phyloP scores from a whole-genome alignment of 2,329 filamentous ascomycete species.

The Xylariaceae sp. region DNA sequence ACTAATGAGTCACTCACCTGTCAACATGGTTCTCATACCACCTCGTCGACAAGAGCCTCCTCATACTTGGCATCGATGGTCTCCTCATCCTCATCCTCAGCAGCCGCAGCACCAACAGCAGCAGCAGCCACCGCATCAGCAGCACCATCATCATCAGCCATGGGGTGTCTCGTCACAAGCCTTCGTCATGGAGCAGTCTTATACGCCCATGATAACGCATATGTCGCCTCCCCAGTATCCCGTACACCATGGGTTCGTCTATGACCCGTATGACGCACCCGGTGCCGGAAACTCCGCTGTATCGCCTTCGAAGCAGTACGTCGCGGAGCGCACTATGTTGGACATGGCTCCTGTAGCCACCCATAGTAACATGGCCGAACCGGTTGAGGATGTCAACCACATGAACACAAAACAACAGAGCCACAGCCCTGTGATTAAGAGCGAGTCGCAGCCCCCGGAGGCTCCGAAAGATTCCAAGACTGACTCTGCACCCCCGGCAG shows the following conservation, averaged over 20 bases:
- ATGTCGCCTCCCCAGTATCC: constrained; percentile 28
- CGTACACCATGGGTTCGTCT: constrained; percentile 15
- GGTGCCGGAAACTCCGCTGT: constrained; percentile 6
- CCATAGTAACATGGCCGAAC: constrained; percentile 4
- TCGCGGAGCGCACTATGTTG: constrained; percentile 9
- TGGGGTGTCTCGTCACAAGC: constrained; percentile 42
- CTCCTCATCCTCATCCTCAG: constrained; percentile 30
- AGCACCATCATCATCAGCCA: constrained; percentile 33
- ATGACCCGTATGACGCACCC: constrained; percentile 11
- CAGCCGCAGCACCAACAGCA: too few relatives aligned
- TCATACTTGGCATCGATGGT: constrained; percentile 50
- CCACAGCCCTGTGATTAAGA: constrained; percentile 18
- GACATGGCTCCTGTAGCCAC: constrained; percentile 8
- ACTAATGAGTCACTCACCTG: background rate
- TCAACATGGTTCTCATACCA: constrained; percentile 7
- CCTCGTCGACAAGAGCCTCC: constrained; percentile 10
- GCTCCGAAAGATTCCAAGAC: constrained; percentile 33
- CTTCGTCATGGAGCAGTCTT: constrained; percentile 43
- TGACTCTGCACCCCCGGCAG: constrained; percentile 42
- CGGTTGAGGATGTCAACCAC: constrained; percentile 5
- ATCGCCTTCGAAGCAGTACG: constrained; percentile 13
- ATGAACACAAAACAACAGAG: constrained; percentile 8
- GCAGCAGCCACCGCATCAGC: too few relatives aligned
- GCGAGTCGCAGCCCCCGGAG: constrained; percentile 12
- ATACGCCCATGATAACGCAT: constrained; percentile 38